Conservation (phyloP, 345 rosid species). For the Populus euphratica region DNA sequence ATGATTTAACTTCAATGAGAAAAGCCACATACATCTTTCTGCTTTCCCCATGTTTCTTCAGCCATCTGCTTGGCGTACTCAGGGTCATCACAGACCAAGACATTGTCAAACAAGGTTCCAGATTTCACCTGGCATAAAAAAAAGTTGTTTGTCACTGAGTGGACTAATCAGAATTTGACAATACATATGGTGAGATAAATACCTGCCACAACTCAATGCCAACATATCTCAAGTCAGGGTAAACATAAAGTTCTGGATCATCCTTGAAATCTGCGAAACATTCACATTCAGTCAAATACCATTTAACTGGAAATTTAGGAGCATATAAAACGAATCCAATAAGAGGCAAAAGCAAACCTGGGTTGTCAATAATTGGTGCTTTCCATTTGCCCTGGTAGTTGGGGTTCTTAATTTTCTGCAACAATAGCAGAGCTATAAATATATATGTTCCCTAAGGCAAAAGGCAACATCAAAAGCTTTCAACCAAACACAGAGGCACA, state of each 20-base stretch:
- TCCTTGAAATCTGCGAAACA: constrained; percentile 78
- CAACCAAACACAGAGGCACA: constrained; percentile 15
- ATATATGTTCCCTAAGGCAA: neutral
- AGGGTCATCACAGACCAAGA: constrained; percentile 68
- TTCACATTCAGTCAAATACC: neutral
- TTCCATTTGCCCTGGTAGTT: constrained; percentile 95
- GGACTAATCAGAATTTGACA: neutral
- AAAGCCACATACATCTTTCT: constrained; percentile 65
- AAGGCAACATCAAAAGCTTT: neutral
- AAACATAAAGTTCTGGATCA: constrained; percentile 83
- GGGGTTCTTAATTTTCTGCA: constrained; percentile 94
- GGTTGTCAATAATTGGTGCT: constrained; percentile 96
- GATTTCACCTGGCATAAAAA: constrained; percentile 67
- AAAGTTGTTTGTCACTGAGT: neutral
- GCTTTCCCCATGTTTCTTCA: constrained; percentile 95
- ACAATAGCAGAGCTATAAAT: constrained; percentile 4
- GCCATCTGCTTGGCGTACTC: constrained; percentile 83
- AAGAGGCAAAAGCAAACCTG: constrained; percentile 49
- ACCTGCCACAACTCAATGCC: constrained; percentile 99
- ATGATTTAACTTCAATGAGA: neutral
- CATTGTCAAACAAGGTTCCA: constrained; percentile 90
- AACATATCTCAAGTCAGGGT: constrained; percentile 85
- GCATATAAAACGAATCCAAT: neutral
- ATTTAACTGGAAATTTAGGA: neutral
- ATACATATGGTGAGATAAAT: constrained; percentile 4